phyloP scores from a whole-genome alignment of 1,284 basidiomycete species.

The Rhizopogon hawkerae region DNA sequence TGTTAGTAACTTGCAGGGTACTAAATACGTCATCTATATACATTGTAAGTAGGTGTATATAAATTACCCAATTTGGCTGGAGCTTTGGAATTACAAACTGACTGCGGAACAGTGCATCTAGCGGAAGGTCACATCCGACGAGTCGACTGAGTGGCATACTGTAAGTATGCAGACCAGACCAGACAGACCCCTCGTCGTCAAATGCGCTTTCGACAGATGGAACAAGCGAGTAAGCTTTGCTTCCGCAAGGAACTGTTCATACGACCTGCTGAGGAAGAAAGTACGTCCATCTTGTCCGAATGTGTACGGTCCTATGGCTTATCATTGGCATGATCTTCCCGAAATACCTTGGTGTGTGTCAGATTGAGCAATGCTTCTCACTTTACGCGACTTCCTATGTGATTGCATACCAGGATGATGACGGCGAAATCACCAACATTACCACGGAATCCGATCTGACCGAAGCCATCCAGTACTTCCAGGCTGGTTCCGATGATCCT shows the following conservation, averaged over 20 bases:
- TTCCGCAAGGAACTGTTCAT: conserved; percentile 69
- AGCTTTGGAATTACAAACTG: too few species aligned
- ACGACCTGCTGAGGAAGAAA: conserved; percentile 59
- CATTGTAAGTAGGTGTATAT: too few species aligned
- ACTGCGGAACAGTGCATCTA: background rate
- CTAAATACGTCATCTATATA: too few species aligned
- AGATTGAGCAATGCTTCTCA: conserved; percentile 80
- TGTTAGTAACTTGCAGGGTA: too few species aligned
- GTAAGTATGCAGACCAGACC: conserved; percentile 35
- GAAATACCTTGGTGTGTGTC: background rate
- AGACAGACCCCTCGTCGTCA: conserved; percentile 64
- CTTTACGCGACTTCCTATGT: conserved; percentile 61
- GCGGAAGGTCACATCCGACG: background rate
- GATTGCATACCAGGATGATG: conserved; percentile 81
- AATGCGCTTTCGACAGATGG: conserved; percentile 68
- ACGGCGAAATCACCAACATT: conserved; percentile 68
- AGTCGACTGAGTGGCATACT: background rate
- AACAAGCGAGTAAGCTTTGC: conserved; percentile 70
- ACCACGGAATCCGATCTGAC: conserved; percentile 65
- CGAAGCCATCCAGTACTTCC: conserved; percentile 82
- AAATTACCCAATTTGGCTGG: background rate
- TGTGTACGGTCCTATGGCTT: background rate
- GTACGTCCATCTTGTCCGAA: conserved; percentile 31
- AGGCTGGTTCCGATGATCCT: conserved; percentile 59
- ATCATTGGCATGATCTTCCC: background rate